Evolutionary conservation across 345 rosid species (phyloP).

Genomic region (Geranium rotundifolium): DNA sequence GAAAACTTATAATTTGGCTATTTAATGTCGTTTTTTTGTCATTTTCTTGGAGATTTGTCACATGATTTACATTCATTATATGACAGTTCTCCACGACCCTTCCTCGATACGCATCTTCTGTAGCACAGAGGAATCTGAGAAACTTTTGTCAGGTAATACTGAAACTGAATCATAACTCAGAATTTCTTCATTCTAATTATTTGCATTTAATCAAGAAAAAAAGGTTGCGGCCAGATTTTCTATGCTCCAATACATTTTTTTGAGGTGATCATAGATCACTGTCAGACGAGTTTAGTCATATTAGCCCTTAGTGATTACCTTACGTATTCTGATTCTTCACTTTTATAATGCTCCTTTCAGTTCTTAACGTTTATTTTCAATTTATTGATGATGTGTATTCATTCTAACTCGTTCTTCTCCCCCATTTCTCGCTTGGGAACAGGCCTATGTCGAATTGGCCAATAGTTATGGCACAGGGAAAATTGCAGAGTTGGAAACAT

Average conservation of each 20-base stretch:
- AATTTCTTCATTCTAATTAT: neutral
- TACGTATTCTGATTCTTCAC: too few species aligned
- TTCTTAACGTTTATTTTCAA: too few species aligned
- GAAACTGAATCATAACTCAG: neutral
- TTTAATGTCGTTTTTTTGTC: slow-evolving; percentile 9
- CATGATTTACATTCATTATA: neutral
- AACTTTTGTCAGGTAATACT: slow-evolving; percentile 41
- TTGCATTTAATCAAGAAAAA: neutral
- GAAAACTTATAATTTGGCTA: neutral
- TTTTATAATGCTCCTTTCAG: too few species aligned
- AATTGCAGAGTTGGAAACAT: slow-evolving; percentile 44
- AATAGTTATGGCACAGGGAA: slow-evolving; percentile 55
- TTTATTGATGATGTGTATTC: neutral
- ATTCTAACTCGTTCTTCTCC: neutral
- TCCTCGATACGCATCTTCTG: slow-evolving; percentile 73
- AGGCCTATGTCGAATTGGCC: slow-evolving; percentile 62
- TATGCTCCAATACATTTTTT: too few species aligned
- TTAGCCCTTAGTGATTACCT: too few species aligned
- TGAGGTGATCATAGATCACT: neutral
- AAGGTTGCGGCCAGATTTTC: neutral
- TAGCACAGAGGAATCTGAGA: slow-evolving; percentile 80
- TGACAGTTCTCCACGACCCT: slow-evolving; percentile 58
- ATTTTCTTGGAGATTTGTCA: slow-evolving; percentile 1
- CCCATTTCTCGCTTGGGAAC: neutral
- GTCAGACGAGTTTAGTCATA: neutral